These are phyloP conservation scores for Trichophyton simii DNA, from an alignment of 2,329 filamentous ascomycete species.

Conservation along the genomic window DNA sequence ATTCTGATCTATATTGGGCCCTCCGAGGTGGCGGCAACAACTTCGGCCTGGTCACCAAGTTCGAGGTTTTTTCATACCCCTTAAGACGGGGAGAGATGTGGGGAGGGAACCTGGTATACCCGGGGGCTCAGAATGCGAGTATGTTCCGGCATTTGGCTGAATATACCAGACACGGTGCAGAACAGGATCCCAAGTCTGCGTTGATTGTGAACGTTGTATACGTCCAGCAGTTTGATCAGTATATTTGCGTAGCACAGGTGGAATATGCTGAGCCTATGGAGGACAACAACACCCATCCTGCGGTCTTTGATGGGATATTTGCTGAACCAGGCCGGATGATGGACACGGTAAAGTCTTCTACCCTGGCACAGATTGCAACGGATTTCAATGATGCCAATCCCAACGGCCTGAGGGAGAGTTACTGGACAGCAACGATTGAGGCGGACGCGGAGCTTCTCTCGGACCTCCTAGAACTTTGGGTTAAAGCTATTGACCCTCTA, in stretches of 20 bases:
- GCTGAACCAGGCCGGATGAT: slow-evolving; percentile 17
- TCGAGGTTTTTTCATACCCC: slow-evolving; percentile 28
- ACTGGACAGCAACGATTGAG: slow-evolving; percentile 8
- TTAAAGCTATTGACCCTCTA: slow-evolving; percentile 5
- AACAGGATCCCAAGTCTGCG: slow-evolving; percentile 24
- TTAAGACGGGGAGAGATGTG: slow-evolving; percentile 26
- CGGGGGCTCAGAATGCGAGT: slow-evolving; percentile 17
- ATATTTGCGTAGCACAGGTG: slow-evolving; percentile 23
- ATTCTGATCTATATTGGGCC: slow-evolving; percentile 41
- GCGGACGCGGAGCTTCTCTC: neutral
- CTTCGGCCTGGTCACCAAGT: slow-evolving; percentile 28
- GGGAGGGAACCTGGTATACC: slow-evolving; percentile 26
- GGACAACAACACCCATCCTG: neutral
- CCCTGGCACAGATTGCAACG: neutral
- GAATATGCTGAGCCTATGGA: slow-evolving; percentile 27
- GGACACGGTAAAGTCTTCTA: slow-evolving; percentile 23
- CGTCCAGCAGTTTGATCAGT: slow-evolving; percentile 17
- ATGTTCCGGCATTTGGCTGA: neutral
- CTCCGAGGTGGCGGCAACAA: slow-evolving; percentile 36
- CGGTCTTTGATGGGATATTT: slow-evolving; percentile 18
- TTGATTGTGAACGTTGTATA: slow-evolving; percentile 22
- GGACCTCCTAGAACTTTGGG: slow-evolving; percentile 4
- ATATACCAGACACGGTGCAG: slow-evolving; percentile 10
- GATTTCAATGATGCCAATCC: slow-evolving; percentile 1
- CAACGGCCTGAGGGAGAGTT: slow-evolving; percentile 7